A percentile compares a stretch with the other conserved stretches of the same genome.
These are phyloP conservation scores for Aegilops sharonensis DNA, from an alignment of 176 grass and related monocot species.

Conservation along the genomic window DNA sequence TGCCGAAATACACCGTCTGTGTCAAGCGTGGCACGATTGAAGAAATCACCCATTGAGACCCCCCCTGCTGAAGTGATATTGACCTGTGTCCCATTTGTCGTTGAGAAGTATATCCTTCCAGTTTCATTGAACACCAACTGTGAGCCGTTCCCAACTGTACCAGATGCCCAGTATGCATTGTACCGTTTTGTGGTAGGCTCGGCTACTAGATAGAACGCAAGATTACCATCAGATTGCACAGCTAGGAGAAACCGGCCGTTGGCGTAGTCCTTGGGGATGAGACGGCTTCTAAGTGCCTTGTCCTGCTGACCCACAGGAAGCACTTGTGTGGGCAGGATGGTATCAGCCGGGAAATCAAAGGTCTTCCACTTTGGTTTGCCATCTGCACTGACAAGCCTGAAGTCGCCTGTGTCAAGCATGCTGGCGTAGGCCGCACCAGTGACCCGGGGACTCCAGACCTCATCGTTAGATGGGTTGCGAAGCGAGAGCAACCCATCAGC, in stretches of 20 bases:
- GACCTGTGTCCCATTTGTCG: not conserved
- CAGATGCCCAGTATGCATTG: not conserved
- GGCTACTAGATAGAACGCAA: not conserved
- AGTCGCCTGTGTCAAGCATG: conserved; percentile 1
- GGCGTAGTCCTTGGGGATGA: not conserved
- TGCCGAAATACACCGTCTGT: conserved; percentile 11
- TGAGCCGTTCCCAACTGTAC: conserved; percentile 1
- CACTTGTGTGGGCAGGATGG: conserved; percentile 26
- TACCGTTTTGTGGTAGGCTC: not conserved
- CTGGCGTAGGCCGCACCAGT: not conserved
- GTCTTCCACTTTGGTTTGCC: not conserved
- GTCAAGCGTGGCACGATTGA: not conserved
- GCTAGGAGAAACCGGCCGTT: not conserved
- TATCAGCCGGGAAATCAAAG: not conserved
- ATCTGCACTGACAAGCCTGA: not conserved
- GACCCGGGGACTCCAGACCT: not conserved
- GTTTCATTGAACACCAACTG: conserved; percentile 32
- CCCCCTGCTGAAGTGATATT: not conserved
- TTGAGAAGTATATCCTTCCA: not conserved
- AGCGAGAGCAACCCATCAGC: not conserved
- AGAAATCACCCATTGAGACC: not conserved
- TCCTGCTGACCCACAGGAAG: not conserved
- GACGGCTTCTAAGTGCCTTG: not conserved
- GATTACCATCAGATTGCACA: not conserved
- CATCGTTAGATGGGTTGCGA: not conserved